These are phyloP conservation scores for Malus asiatica DNA, from an alignment of 306 rosid species.

Conservation along the genomic window DNA sequence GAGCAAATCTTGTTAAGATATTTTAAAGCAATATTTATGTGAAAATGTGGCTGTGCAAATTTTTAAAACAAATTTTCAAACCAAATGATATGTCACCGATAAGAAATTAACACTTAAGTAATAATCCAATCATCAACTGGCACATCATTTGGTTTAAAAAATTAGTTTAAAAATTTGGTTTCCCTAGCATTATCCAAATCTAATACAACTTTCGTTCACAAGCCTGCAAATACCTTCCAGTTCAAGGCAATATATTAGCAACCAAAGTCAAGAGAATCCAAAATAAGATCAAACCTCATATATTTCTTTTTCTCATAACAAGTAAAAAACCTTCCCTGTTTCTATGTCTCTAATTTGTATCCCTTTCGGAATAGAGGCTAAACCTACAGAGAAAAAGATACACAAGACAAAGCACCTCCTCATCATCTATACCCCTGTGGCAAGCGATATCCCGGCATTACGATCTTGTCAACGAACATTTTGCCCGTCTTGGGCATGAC, in stretches of 20 bases:
- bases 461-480: slow-evolving; percentile 71
- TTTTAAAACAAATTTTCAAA: too few relatives aligned
- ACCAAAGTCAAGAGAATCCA: slow-evolving; percentile 6
- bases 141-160: too few relatives aligned
- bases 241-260: neutral
- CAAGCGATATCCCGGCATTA: slow-evolving; percentile 69
- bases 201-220: too few relatives aligned
- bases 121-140: too few relatives aligned
- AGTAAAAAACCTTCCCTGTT: slow-evolving; percentile 2
- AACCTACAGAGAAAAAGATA: slow-evolving; percentile 38
- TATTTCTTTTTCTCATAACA: neutral
- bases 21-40: too few relatives aligned
- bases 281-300: slow-evolving; percentile 9
- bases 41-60: too few relatives aligned
- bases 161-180: too few relatives aligned
- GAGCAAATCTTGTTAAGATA: too few relatives aligned
- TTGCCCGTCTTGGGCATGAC: slow-evolving; percentile 98
- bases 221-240: neutral
- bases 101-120: too few relatives aligned
- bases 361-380: slow-evolving; percentile 6
- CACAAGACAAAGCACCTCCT: slow-evolving; percentile 4
- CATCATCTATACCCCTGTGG: slow-evolving; percentile 69
- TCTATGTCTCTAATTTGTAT: slow-evolving; percentile 20
- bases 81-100: too few relatives aligned
- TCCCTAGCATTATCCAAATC: too few relatives aligned